Percentiles rank a stretch among this genome's conserved stretches.
Conservation (phyloP, 2,329 filamentous ascomycete species). For the Fusarium dlaminii region DNA sequence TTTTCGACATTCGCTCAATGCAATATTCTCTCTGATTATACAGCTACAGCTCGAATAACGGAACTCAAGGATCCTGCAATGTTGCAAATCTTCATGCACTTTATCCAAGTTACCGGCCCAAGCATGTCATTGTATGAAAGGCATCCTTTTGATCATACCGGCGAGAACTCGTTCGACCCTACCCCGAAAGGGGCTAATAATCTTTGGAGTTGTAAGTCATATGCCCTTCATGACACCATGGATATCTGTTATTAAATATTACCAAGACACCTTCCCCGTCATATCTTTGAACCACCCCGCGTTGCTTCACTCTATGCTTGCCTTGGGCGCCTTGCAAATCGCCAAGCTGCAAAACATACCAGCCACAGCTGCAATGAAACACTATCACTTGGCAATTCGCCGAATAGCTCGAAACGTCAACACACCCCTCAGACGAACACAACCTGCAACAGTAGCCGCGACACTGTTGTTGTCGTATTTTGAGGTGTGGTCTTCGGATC, state of each 20-base stretch:
- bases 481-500: constrained; percentile 93
- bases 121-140: constrained; percentile 89
- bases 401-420: constrained; percentile 80
- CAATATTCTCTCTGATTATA: constrained; percentile 70
- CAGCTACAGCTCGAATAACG: constrained; percentile 70
- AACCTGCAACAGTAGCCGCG: constrained; percentile 86
- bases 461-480: constrained; percentile 89
- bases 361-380: constrained; percentile 83
- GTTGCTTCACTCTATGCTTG: constrained; percentile 89
- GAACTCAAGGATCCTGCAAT: constrained; percentile 84
- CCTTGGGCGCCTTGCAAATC: constrained; percentile 86
- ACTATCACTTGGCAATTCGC: constrained; percentile 88
- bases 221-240: neutral
- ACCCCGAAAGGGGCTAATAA: constrained; percentile 72
- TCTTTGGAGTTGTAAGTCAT: constrained; percentile 68
- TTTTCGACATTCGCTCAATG: constrained; percentile 60
- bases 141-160: constrained; percentile 76
- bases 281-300: constrained; percentile 87
- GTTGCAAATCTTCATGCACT: constrained; percentile 88
- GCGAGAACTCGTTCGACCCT: constrained; percentile 63
- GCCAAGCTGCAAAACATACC: constrained; percentile 80
- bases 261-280: constrained; percentile 78
- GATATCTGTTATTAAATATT: constrained; percentile 32
- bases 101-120: constrained; percentile 87
- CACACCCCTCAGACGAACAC: constrained; percentile 72